Conservation (phyloP, 2,329 filamentous ascomycete species). For the Paecilomyces niveus region DNA sequence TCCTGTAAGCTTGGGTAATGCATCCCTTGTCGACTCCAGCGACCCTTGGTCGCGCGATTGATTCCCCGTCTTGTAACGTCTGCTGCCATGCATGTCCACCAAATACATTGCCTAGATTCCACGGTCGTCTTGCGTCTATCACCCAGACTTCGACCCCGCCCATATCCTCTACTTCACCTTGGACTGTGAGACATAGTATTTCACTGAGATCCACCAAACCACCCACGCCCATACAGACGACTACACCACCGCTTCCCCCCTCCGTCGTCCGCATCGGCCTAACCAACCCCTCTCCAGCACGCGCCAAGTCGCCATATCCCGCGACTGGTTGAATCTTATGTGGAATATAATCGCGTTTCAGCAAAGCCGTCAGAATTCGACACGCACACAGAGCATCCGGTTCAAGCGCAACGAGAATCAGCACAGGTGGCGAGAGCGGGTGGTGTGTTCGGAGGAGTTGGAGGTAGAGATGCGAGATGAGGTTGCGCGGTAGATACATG, state of each 20-base stretch:
- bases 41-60: constrained; percentile 42
- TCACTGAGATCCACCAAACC: constrained; percentile 82
- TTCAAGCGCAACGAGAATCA: constrained; percentile 88
- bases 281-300: constrained; percentile 70
- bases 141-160: constrained; percentile 93
- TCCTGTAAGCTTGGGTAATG: constrained; percentile 63
- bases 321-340: constrained; percentile 95
- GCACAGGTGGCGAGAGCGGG: constrained; percentile 81
- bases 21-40: constrained; percentile 66
- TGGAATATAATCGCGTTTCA: constrained; percentile 95
- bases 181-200: constrained; percentile 64
- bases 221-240: constrained; percentile 87
- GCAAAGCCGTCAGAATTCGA: constrained; percentile 83
- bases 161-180: constrained; percentile 57
- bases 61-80: constrained; percentile 40
- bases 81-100: constrained; percentile 58
- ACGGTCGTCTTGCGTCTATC: constrained; percentile 82
- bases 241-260: constrained; percentile 79
- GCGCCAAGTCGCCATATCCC: constrained; percentile 83
- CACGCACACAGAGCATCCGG: constrained; percentile 93
- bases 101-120: constrained; percentile 93
- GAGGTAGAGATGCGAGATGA: constrained; percentile 85
- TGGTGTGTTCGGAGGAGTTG: constrained; percentile 82
- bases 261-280: constrained; percentile 77
- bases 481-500: constrained; percentile 91